Conservation (phyloP, 2,329 filamentous ascomycete species). For the Parascedosporium putredinis region DNA sequence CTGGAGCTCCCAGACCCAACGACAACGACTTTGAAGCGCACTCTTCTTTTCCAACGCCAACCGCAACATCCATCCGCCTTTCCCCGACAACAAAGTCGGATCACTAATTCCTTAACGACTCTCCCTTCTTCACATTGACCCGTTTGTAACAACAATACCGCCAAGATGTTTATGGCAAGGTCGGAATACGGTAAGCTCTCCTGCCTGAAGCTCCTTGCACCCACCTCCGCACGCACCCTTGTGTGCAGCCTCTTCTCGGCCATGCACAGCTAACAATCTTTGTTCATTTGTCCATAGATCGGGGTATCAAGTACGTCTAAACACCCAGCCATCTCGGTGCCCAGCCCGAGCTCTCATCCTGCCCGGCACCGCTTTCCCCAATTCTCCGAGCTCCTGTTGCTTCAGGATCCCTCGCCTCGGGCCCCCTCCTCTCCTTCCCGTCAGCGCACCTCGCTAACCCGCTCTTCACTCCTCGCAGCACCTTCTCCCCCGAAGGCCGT, state of each 20-base stretch:
- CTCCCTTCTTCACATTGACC: conserved; percentile 3
- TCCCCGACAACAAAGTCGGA: background rate
- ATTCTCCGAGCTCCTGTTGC: background rate
- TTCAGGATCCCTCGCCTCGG: background rate
- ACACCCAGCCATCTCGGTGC: no score
- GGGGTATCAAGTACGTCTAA: conserved; percentile 91
- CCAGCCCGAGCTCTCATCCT: no score
- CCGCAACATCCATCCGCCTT: background rate
- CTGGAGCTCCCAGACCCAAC: conserved; percentile 12
- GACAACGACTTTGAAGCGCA: conserved; percentile 6
- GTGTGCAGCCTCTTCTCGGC: no score
- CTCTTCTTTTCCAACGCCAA: conserved; percentile 3
- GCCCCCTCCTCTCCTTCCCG: conserved; percentile 2
- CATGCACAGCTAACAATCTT: background rate
- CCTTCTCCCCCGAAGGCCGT: conserved; percentile 98
- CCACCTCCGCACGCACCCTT: no score
- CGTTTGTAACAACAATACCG: conserved; percentile 23
- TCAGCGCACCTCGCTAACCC: conserved; percentile 7
- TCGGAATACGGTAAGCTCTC: conserved; percentile 87
- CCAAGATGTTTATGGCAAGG: conserved; percentile 97
- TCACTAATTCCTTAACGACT: background rate
- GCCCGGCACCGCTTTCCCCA: conserved; percentile 14
- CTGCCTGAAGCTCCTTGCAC: background rate
- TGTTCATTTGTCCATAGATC: conserved; percentile 52
- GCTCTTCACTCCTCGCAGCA: conserved; percentile 41